A percentile compares a stretch with the other conserved stretches of the same genome.
Evolutionary conservation across 1,139 yeast species (phyloP).

Genomic region (Taphrina sp.): DNA sequence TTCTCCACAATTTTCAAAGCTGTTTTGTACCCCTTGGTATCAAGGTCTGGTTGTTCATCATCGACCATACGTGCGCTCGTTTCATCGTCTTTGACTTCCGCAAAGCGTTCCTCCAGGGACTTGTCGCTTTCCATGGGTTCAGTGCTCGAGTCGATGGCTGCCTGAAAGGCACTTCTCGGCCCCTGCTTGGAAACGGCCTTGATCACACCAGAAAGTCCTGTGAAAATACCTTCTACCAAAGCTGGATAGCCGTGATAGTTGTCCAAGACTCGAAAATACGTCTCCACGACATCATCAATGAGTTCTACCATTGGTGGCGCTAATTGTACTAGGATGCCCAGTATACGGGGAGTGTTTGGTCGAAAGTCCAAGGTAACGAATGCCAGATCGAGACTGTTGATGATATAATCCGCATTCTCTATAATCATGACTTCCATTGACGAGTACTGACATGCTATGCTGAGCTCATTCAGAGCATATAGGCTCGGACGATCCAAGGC

Average conservation of each 20-base stretch:
- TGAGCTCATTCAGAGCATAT: conserved; percentile 49
- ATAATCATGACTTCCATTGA: conserved; percentile 57
- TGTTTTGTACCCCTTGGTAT: conserved; percentile 62
- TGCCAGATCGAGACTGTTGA: conserved; percentile 69
- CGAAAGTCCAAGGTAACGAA: conserved; percentile 67
- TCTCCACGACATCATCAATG: conserved; percentile 67
- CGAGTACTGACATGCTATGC: conserved; percentile 51
- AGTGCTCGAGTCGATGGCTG: conserved; percentile 34
- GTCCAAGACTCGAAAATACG: conserved; percentile 75
- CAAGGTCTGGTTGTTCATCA: conserved; percentile 55
- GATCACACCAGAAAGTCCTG: conserved; percentile 65
- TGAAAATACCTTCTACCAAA: conserved; percentile 71
- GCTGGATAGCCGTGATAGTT: conserved; percentile 76
- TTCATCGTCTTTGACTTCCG: conserved; percentile 36
- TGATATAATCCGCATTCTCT: conserved; percentile 73
- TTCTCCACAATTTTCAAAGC: conserved; percentile 64
- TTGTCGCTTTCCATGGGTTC: conserved; percentile 45
- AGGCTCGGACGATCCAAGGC: conserved; percentile 55
- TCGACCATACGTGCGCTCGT: conserved; percentile 41
- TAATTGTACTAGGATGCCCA: conserved; percentile 63
- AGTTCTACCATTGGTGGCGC: conserved; percentile 70
- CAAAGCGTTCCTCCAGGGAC: conserved; percentile 41
- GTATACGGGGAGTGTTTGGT: conserved; percentile 68
- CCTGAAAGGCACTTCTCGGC: conserved; percentile 36
- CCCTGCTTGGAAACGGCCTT: conserved; percentile 50